Evolutionary conservation across 208 protist species (phyloP).

Genomic region (Kentomonas sorsogonicus): DNA sequence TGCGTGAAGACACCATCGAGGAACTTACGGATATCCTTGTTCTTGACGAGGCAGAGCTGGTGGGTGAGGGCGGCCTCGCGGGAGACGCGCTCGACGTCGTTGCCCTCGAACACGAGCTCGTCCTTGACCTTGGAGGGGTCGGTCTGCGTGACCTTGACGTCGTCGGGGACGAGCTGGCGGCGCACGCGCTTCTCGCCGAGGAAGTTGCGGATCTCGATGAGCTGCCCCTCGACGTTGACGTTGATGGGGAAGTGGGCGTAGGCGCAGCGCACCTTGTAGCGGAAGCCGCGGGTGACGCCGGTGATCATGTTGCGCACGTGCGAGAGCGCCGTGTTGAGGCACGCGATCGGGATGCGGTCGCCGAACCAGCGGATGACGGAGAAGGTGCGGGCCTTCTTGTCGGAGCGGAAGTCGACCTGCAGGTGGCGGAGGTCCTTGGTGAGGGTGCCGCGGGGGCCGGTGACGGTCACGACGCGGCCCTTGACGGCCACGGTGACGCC

Average conservation of each 20-base stretch:
- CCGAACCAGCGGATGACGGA: slow-evolving; percentile 95
- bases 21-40: slow-evolving; percentile 99
- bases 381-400: slow-evolving; percentile 61
- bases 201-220: slow-evolving; percentile 99
- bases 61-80: slow-evolving; percentile 94
- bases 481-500: slow-evolving; percentile 55
- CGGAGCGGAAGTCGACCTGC: slow-evolving; percentile 86
- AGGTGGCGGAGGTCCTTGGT: slow-evolving; percentile 91
- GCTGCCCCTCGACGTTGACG: slow-evolving; percentile 88
- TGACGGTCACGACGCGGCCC: slow-evolving; percentile 88
- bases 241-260: slow-evolving; percentile 99
- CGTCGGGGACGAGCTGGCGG: slow-evolving; percentile 80
- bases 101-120: slow-evolving; percentile 96
- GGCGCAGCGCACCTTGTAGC: slow-evolving; percentile 99
- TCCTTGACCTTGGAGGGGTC: slow-evolving; percentile 94
- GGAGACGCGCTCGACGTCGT: slow-evolving; percentile 92
- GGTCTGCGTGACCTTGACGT: slow-evolving; percentile 84
- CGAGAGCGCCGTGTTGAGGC: slow-evolving; percentile 93
- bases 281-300: slow-evolving; percentile 98
- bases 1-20: slow-evolving; percentile 99
- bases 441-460: slow-evolving; percentile 95
- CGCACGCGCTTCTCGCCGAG: slow-evolving; percentile 97
- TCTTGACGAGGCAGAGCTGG: slow-evolving; percentile 92
- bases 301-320: slow-evolving; percentile 99
- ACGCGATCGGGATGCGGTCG: slow-evolving; percentile 91